Percentiles rank a stretch among this genome's conserved stretches.
Conservation (phyloP, 345 rosid species). For the Noccaea bulbosa region DNA sequence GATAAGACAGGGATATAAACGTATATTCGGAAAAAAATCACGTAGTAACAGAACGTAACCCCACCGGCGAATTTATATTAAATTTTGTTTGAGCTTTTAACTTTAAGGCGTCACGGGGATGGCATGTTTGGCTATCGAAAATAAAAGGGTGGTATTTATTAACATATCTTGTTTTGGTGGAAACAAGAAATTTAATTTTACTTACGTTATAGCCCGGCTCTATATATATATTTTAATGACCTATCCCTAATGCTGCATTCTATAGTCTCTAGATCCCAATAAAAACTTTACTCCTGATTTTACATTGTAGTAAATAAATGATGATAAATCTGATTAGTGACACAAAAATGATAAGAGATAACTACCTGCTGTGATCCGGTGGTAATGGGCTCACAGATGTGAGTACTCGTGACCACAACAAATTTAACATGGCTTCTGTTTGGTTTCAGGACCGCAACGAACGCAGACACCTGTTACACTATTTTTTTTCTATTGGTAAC, state of each 20-base stretch:
- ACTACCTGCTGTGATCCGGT: too few relatives aligned
- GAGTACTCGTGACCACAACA: too few relatives aligned
- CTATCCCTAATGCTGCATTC: background rate
- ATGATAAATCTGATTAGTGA: too few relatives aligned
- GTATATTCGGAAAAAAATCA: conserved; percentile 2
- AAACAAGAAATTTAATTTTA: conserved; percentile 27
- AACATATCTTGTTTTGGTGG: conserved; percentile 27
- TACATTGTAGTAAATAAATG: too few relatives aligned
- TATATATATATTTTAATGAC: conserved; percentile 10
- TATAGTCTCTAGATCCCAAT: too few relatives aligned
- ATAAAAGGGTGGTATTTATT: conserved; percentile 25
- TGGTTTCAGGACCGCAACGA: too few relatives aligned
- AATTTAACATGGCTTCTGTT: too few relatives aligned
- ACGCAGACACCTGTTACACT: too few relatives aligned
- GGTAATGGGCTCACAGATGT: too few relatives aligned
- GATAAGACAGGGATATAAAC: conserved; percentile 32
- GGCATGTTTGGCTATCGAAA: conserved; percentile 26
- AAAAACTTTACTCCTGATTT: too few relatives aligned
- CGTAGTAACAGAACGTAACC: conserved; percentile 44
- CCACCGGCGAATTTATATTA: conserved; percentile 47
- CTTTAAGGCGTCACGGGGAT: conserved; percentile 45
- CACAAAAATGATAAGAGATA: too few relatives aligned
- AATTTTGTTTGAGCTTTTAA: conserved; percentile 24
- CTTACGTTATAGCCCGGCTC: conserved; percentile 23
- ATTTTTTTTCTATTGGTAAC: too few relatives aligned